phyloP scores from a whole-genome alignment of 345 rosid species.

The Lumnitzera littorea region DNA sequence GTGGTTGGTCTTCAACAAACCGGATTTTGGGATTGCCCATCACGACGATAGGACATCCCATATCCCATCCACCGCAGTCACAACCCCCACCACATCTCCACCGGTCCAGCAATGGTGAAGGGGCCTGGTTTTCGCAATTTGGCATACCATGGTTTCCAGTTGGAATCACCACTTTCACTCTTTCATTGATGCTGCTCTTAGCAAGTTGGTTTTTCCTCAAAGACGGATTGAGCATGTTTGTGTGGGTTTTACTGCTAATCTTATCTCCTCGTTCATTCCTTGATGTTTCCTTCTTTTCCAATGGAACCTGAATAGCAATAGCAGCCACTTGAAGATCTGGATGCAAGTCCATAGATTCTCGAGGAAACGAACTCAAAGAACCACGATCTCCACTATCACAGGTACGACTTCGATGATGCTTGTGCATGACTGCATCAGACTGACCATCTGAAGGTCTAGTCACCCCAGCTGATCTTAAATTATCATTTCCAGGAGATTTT shows the following conservation, averaged over 20 bases:
- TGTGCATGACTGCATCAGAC: conserved; percentile 28
- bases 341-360: conserved; percentile 32
- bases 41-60: conserved; percentile 80
- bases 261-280: conserved; percentile 39
- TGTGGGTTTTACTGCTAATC: conserved; percentile 16
- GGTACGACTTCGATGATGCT: conserved; percentile 27
- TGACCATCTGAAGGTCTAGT: conserved; percentile 17
- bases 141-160: conserved; percentile 80
- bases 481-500: conserved; percentile 19
- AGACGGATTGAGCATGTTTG: conserved; percentile 31
- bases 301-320: conserved; percentile 52
- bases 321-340: conserved; percentile 79
- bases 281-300: conserved; percentile 64
- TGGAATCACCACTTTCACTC: conserved; percentile 65
- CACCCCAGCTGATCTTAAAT: conserved; percentile 26
- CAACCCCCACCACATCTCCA: conserved; percentile 96
- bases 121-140: conserved; percentile 41
- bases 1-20: conserved; percentile 40
- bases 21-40: conserved; percentile 44
- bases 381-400: conserved; percentile 21
- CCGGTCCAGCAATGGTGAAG: conserved; percentile 69
- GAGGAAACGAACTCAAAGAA: conserved; percentile 31
- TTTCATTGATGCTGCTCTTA: conserved; percentile 19
- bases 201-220: conserved; percentile 25
- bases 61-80: conserved; percentile 99